phyloP scores from a whole-genome alignment of 495 filamentous ascomycete species.

The Annulohypoxylon nitens region DNA sequence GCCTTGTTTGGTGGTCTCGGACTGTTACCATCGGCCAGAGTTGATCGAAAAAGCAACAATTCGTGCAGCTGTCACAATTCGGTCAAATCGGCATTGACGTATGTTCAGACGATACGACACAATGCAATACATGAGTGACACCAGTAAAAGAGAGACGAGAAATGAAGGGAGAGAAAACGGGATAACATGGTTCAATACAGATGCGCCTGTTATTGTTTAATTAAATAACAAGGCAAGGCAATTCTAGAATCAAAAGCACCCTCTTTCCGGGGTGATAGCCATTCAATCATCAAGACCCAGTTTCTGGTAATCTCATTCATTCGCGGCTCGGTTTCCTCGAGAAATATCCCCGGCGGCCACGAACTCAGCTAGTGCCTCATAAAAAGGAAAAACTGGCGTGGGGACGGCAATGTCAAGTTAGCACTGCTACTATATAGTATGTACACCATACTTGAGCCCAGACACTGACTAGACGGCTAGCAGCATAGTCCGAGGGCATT shows the following conservation, averaged over 20 bases:
- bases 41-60: conserved; percentile 35
- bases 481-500: background rate
- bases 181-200: conserved; percentile 2
- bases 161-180: conserved; percentile 6
- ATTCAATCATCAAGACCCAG: conserved; percentile 33
- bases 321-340: conserved; percentile 22
- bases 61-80: conserved; percentile 29
- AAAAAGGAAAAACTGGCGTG: conserved; percentile 27
- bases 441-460: background rate
- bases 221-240: conserved; percentile 35
- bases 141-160: conserved; percentile 15
- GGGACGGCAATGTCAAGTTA: conserved; percentile 25
- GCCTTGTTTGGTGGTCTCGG: conserved; percentile 25
- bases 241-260: conserved; percentile 11
- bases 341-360: conserved; percentile 24
- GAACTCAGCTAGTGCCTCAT: conserved; percentile 22
- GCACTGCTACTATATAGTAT: background rate
- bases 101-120: conserved; percentile 17
- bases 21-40: conserved; percentile 22
- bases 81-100: conserved; percentile 24
- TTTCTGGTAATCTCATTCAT: conserved; percentile 38
- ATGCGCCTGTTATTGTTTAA: conserved; percentile 22
- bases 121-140: conserved; percentile 21
- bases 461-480: background rate
- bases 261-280: conserved; percentile 17